Base-by-base conservation (phyloP, 371 early-diverging fungal species). In the Apophysomyces variabilis region DNA sequence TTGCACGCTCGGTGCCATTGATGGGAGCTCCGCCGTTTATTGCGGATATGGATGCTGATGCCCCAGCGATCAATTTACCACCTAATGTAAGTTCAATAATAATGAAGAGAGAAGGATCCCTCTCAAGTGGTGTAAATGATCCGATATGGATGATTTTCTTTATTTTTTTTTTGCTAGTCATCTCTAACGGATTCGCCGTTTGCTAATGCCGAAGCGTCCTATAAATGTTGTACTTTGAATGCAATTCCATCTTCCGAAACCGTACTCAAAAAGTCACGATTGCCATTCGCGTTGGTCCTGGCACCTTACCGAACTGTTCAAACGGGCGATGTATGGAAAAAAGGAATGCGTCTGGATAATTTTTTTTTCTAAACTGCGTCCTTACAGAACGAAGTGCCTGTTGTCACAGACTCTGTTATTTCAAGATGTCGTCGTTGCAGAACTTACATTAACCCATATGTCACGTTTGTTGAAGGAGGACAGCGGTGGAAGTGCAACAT, bases 401-500 rank as follows among this genome's bases (percentile, higher is more conserved):
- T 95, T 1, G 87, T 95, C 39, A 82, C 88, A 38, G 93, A 96
- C 71, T 79, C 86, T 59, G 85, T 87, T 26, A 96, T 98, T 84
- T 91, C 95, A 50, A 89, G 99, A 56, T 98, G 99, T 79, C 87
- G 96, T 62, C 87, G 96, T 21, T 98, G 99, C 79, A 85, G 97
- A 68, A 92, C 97, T 6, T 98, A 98, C 69, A 94, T 98, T 72
- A 97, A 97, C 71, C 98, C 98, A 8, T 98, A 91, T 78, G 92
- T 96, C 6, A 89, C 89, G 54, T 96, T 95, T 84, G 89, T 95
- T 0, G 97, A 97, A 68, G 95, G 95, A 45, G 96, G 95, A 18
- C 90, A 91, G 45, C 87, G 94, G 45, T 98, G 98, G 99, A 92
- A 92, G 75, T 98, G 99, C 77, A 97, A 97, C 76, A 85, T 97